These are phyloP conservation scores for Vanderwaltozyma tropicalis DNA, from an alignment of 805 yeast genomes.

Conservation along the genomic window DNA sequence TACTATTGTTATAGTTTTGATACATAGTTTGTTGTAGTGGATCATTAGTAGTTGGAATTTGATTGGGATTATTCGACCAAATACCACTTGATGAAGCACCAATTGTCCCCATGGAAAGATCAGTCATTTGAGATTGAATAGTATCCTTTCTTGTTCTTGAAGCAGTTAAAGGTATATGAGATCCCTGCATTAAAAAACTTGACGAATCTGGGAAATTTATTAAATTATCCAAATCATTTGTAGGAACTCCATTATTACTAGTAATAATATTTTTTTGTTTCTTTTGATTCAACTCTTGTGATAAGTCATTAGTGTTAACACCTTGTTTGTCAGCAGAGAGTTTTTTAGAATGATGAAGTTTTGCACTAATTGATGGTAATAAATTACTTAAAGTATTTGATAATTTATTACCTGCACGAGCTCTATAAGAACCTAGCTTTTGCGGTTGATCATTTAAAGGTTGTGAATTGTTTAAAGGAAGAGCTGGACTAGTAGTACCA, in stretches of 20 bases:
- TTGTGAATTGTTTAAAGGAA: background rate
- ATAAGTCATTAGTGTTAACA: background rate
- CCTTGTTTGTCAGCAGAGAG: background rate
- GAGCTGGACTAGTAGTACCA: background rate
- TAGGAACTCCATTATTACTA: constrained; percentile 4
- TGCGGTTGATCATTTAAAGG: constrained; percentile 8
- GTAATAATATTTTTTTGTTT: background rate
- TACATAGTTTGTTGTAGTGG: background rate
- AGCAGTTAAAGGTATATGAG: constrained; percentile 9
- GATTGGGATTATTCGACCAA: constrained; percentile 14
- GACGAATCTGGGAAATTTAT: constrained; percentile 20
- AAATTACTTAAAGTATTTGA: constrained; percentile 27
- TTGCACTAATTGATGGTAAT: constrained; percentile 29
- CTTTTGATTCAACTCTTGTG: background rate
- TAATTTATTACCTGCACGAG: constrained; percentile 24
- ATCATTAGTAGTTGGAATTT: constrained; percentile 9
- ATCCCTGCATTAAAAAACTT: constrained; percentile 3
- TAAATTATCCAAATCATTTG: constrained; percentile 11
- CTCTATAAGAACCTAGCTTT: constrained; percentile 27
- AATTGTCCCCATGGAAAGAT: constrained; percentile 20
- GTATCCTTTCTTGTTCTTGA: constrained; percentile 29
- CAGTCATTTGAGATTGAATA: constrained; percentile 28
- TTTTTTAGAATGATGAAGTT: constrained; percentile 17
- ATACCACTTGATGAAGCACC: constrained; percentile 16
- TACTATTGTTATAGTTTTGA: constrained; percentile 1